phyloP scores from a whole-genome alignment of 192 early-diverging fungal species.

The Coemansia sp. region DNA sequence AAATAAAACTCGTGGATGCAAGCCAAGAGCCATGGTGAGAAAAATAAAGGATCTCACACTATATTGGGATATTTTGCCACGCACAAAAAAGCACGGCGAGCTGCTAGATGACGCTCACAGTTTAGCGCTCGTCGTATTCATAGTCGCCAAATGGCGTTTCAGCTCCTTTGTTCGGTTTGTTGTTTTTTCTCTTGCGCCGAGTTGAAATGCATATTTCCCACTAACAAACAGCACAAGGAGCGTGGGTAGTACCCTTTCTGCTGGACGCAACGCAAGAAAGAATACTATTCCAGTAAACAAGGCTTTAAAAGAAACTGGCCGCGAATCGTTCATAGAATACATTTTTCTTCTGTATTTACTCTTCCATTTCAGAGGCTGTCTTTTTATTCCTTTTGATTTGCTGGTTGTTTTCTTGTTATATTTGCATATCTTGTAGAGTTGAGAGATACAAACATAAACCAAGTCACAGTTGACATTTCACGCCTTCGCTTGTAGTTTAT shows the following conservation, averaged over 20 bases:
- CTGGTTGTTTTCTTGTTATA: background rate
- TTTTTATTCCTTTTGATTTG: background rate
- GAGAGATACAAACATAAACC: background rate
- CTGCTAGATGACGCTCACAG: background rate
- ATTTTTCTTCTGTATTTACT: background rate
- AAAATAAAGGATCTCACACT: background rate
- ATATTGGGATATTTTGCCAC: background rate
- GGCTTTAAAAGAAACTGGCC: background rate
- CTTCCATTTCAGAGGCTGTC: background rate
- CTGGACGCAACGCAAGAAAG: background rate
- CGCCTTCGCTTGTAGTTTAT: background rate
- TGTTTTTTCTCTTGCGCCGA: slow-evolving; percentile 1
- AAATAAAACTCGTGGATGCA: background rate
- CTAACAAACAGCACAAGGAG: background rate
- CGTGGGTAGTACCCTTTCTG: background rate
- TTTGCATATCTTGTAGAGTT: background rate
- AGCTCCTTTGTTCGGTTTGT: background rate
- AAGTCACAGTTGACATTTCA: background rate
- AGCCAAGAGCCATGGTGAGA: background rate
- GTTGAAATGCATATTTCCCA: slow-evolving; percentile 1
- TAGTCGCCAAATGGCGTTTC: background rate
- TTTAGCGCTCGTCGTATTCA: background rate
- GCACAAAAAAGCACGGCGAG: background rate
- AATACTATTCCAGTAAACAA: background rate
- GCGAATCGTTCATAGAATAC: background rate